Evolutionary conservation across 257 asterid genomes (phyloP).

Genomic region (Ligustrum vulgare): DNA sequence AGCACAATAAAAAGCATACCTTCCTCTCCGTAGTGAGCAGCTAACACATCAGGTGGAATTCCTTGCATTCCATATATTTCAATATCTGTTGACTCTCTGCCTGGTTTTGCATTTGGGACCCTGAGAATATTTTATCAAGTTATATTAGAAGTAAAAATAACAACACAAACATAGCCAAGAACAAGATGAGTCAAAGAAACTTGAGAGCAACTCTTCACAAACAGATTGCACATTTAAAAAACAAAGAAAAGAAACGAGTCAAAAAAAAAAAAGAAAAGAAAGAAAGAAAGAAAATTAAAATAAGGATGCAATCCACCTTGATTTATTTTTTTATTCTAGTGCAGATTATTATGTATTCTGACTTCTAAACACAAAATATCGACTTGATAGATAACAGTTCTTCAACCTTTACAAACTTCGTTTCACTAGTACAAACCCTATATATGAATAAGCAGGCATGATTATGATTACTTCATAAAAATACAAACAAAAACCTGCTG

Average conservation of each 20-base stretch:
- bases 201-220: neutral
- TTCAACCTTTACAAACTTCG: neutral
- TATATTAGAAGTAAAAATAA: neutral
- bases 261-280: neutral
- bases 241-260: neutral
- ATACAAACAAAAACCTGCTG: neutral
- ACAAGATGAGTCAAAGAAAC: neutral
- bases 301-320: neutral
- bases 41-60: constrained; percentile 79
- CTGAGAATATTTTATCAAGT: constrained; percentile 37
- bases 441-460: neutral
- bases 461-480: neutral
- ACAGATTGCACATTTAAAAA: neutral
- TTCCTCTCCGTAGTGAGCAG: constrained; percentile 93
- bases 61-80: constrained; percentile 99
- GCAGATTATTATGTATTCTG: neutral
- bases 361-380: neutral
- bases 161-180: neutral
- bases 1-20: constrained; percentile 39
- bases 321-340: neutral
- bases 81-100: constrained; percentile 88
- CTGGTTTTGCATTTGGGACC: constrained; percentile 95
- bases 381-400: neutral
- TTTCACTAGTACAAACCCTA: neutral
- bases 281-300: too few relatives aligned